Conservation (phyloP, 257 asterid species). For the Linderniella brevidens region DNA sequence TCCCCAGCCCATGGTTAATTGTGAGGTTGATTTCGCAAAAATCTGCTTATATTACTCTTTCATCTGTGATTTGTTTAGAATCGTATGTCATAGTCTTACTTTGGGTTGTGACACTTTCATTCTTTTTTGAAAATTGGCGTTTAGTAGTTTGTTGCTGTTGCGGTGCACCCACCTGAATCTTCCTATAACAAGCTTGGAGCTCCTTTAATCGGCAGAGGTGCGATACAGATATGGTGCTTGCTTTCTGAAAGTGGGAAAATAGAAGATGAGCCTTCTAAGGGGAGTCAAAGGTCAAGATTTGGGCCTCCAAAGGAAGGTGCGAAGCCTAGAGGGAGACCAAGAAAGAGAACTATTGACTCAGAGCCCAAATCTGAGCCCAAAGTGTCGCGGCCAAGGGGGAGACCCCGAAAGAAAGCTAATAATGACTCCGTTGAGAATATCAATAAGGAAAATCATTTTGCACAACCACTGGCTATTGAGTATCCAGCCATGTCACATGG, state of each 20-base stretch:
- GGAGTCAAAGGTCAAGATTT: slow-evolving; percentile 19
- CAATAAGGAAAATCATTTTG: slow-evolving; percentile 11
- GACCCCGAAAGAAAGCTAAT: slow-evolving; percentile 31
- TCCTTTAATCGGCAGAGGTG: slow-evolving; percentile 75
- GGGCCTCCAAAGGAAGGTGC: slow-evolving; percentile 12
- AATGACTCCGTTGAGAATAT: slow-evolving; percentile 17
- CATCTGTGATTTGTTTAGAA: no score
- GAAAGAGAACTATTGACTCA: slow-evolving; percentile 19
- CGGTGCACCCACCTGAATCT: slow-evolving; percentile 86
- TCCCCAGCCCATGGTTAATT: slow-evolving; percentile 21
- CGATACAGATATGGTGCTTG: slow-evolving; percentile 84
- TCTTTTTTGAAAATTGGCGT: slow-evolving; percentile 11
- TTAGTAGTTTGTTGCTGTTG: slow-evolving; percentile 83
- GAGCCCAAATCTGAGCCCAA: no score
- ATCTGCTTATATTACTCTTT: neutral
- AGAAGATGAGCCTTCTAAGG: slow-evolving; percentile 18
- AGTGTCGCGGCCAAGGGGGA: slow-evolving; percentile 23
- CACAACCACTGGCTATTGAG: slow-evolving; percentile 20
- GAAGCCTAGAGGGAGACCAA: slow-evolving; percentile 36
- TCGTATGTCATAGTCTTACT: neutral
- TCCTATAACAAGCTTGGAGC: slow-evolving; percentile 73
- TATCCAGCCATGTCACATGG: slow-evolving; percentile 15
- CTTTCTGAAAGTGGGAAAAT: slow-evolving; percentile 17
- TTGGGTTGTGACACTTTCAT: slow-evolving; percentile 1
- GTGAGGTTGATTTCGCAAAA: slow-evolving; percentile 40